Conservation (phyloP, 164 flowering plant genomes). For the Berberis thunbergii region DNA sequence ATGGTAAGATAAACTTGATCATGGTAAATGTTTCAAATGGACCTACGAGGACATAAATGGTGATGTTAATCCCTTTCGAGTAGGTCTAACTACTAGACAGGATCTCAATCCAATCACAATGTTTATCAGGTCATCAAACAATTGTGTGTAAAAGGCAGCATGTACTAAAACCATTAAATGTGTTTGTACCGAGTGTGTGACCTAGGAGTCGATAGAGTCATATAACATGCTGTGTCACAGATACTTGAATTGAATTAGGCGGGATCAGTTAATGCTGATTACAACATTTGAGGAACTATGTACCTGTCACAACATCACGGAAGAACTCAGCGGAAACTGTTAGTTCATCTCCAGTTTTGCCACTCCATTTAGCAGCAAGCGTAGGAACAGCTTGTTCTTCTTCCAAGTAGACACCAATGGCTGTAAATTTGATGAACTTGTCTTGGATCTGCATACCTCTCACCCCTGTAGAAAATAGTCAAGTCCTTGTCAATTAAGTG, state of each 20-base stretch:
- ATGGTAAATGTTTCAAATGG: slow-evolving; percentile 67
- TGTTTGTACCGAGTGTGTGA: too few relatives aligned
- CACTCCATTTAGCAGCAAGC: slow-evolving; percentile 62
- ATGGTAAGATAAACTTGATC: slow-evolving; percentile 60
- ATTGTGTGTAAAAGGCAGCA: too few relatives aligned
- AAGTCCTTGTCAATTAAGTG: neutral
- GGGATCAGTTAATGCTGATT: too few relatives aligned
- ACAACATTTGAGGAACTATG: too few relatives aligned
- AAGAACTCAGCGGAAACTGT: slow-evolving; percentile 52
- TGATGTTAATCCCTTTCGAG: too few relatives aligned
- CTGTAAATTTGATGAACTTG: slow-evolving; percentile 69
- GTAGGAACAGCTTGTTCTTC: slow-evolving; percentile 34
- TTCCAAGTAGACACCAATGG: slow-evolving; percentile 68
- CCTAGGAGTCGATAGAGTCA: too few relatives aligned
- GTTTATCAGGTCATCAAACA: too few relatives aligned
- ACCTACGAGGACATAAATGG: slow-evolving; percentile 25
- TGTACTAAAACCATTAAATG: too few relatives aligned
- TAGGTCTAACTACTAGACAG: too few relatives aligned
- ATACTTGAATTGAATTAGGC: too few relatives aligned
- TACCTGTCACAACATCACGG: slow-evolving; percentile 63
- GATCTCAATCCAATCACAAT: too few relatives aligned
- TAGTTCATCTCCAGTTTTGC: slow-evolving; percentile 52
- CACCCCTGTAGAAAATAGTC: slow-evolving; percentile 44
- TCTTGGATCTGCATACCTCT: slow-evolving; percentile 72
- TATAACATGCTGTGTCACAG: too few relatives aligned